Evolutionary conservation across 805 yeast genomes (phyloP).

Genomic region (Sugiyamaella qingdaonensis): DNA sequence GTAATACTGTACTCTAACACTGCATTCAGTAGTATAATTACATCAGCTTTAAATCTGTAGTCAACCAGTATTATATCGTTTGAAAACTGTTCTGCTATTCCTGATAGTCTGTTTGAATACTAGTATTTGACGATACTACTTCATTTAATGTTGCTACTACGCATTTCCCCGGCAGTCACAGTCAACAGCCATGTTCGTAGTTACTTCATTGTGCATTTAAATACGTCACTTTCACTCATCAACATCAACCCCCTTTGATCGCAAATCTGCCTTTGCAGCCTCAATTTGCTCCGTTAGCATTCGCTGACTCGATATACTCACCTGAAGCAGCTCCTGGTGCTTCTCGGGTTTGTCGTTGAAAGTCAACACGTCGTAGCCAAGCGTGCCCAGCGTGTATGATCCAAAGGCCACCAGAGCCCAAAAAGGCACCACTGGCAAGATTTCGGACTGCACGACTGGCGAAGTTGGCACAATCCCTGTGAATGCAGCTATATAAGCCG

Average conservation of each 20-base stretch:
- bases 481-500: constrained; percentile 50
- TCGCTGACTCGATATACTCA: constrained; percentile 24
- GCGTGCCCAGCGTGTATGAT: constrained; percentile 59
- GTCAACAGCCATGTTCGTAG: too few relatives aligned
- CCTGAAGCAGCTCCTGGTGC: constrained; percentile 52
- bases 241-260: constrained; percentile 51
- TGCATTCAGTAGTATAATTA: too few relatives aligned
- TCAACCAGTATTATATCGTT: too few relatives aligned
- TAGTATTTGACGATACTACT: too few relatives aligned
- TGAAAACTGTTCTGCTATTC: too few relatives aligned
- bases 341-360: constrained; percentile 69
- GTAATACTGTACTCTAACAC: too few relatives aligned
- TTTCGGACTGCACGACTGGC: constrained; percentile 44
- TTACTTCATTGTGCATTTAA: too few relatives aligned
- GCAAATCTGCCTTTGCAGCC: constrained; percentile 59
- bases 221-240: constrained; percentile 3
- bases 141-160: too few relatives aligned
- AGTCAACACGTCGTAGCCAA: constrained; percentile 65
- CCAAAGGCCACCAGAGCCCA: constrained; percentile 70
- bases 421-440: constrained; percentile 64
- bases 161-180: too few relatives aligned
- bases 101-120: too few relatives aligned
- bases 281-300: constrained; percentile 40
- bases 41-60: too few relatives aligned
- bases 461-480: constrained; percentile 54